Percentiles rank a stretch among this genome's conserved stretches.
These are phyloP conservation scores for Dipteronia sinensis DNA, from an alignment of 345 rosid species.

Conservation along the genomic window DNA sequence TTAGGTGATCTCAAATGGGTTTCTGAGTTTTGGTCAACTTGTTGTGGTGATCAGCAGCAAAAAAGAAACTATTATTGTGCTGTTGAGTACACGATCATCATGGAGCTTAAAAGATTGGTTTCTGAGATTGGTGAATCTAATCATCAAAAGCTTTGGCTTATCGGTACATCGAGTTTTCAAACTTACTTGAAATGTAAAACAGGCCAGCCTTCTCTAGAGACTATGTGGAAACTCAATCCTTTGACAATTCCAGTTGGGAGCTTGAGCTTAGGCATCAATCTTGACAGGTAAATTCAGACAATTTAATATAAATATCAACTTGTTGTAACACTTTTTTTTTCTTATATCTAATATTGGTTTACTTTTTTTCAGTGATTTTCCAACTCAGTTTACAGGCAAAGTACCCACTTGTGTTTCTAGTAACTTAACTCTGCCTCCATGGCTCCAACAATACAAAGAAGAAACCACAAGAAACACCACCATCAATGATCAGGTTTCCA, in stretches of 20 bases:
- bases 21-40: slow-evolving; percentile 58
- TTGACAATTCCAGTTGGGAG: slow-evolving; percentile 51
- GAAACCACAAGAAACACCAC: slow-evolving; percentile 32
- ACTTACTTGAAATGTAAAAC: slow-evolving; percentile 61
- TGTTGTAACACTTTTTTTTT: too few species aligned
- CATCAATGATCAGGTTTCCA: slow-evolving; percentile 38
- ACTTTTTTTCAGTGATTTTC: slow-evolving; percentile 34
- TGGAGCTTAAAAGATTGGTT: slow-evolving; percentile 57
- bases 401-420: slow-evolving; percentile 19
- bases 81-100: slow-evolving; percentile 46
- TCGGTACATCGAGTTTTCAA: slow-evolving; percentile 56
- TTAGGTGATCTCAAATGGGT: slow-evolving; percentile 67
- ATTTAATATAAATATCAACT: too few species aligned
- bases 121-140: slow-evolving; percentile 40
- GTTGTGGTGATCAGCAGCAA: slow-evolving; percentile 34
- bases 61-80: slow-evolving; percentile 44
- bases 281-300: slow-evolving; percentile 37
- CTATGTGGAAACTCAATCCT: slow-evolving; percentile 63
- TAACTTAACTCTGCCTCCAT: slow-evolving; percentile 55
- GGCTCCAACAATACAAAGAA: slow-evolving; percentile 65
- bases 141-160: slow-evolving; percentile 46
- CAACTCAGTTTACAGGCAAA: slow-evolving; percentile 34
- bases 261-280: slow-evolving; percentile 60
- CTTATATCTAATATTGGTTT: too few species aligned
- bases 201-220: slow-evolving; percentile 63